These are phyloP conservation scores for Coprinellus aureogranulatus DNA, from an alignment of 768 basidiomycete species.

Conservation along the genomic window DNA sequence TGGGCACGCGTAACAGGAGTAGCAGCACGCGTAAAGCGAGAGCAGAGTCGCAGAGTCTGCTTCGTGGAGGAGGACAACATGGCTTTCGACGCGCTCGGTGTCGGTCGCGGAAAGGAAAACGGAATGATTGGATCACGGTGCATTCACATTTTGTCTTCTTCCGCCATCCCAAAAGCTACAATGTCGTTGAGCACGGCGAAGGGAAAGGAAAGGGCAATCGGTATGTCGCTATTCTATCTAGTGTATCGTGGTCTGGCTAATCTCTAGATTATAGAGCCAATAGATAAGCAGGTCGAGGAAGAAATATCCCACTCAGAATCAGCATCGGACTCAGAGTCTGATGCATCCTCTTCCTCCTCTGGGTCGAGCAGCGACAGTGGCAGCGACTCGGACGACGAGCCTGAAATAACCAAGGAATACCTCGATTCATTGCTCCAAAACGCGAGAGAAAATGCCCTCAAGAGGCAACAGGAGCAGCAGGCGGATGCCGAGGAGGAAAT, in stretches of 20 bases:
- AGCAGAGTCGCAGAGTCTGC: constrained; percentile 20
- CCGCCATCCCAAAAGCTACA: not conserved
- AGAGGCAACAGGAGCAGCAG: constrained; percentile 27
- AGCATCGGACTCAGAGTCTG: constrained; percentile 30
- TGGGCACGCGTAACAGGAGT: constrained; percentile 14
- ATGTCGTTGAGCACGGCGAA: constrained; percentile 29
- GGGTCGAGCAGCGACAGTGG: constrained; percentile 22
- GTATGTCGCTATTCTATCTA: constrained; percentile 18
- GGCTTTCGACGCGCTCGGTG: not conserved
- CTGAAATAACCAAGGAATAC: constrained; percentile 55
- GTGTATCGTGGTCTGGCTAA: not conserved
- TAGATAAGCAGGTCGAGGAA: constrained; percentile 16
- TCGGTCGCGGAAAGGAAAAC: not conserved
- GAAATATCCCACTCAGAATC: constrained; percentile 31
- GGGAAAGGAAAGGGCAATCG: constrained; percentile 45
- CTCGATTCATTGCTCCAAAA: constrained; percentile 62
- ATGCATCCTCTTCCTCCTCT: constrained; percentile 7
- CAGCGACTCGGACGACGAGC: constrained; percentile 40
- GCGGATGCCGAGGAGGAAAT: constrained; percentile 46
- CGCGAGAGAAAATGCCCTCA: constrained; percentile 50
- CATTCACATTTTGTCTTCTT: constrained; percentile 6
- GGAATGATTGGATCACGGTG: no score
- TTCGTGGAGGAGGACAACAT: constrained; percentile 17
- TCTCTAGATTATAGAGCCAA: constrained; percentile 14
- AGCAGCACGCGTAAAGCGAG: constrained; percentile 16